Base-by-base conservation (phyloP, 2,329 filamentous ascomycete species). In the Celoporthe dispersa region DNA sequence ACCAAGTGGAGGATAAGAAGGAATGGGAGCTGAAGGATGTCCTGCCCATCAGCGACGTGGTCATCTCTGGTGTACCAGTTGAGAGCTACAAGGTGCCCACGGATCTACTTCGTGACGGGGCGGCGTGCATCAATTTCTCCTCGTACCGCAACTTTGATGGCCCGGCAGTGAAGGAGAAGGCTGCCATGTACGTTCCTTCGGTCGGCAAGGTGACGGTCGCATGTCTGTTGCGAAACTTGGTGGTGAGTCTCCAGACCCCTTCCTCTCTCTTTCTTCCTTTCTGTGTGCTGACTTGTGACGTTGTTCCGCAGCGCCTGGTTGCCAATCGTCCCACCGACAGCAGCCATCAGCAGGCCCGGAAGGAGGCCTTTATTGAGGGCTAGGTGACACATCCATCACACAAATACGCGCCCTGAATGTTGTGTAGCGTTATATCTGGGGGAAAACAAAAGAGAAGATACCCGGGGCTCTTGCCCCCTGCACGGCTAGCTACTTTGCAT, bases 51-150 rank as follows among this genome's bases (percentile, higher is more conserved):
- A 97, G 94, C 78, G 96, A 99, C 79, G 95, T 98, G 25, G 92
- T 99, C 72, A 97, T 99, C 76, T 92, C 92, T 67, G 96, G 96
- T 74, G 96, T 99, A 1, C 96, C 96, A 0, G 89, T 90, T 33
- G 92, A 97, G 73, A 88, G 86, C 71, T 99, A 92, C 87, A 98
- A 98, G 84, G 92, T 99, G 35, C 93, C 94, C 7, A 92, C 91
- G 3, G 88, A 93, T 66, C 84, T 96, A 72, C 85, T 99, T 76
- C 89, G 94, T 62, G 93, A 97, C 69, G 96, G 96, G 63, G 94
- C 93, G 39, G 93, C 97, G n/a, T 99, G 96, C 85, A 94, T 99
- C 84, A 99, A 99, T 83, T 98, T 99, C 80, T 97, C 94, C 9
- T 97, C 93, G 66, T 94, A 92, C 81, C 93, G 94, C 84, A 98